phyloP scores from a whole-genome alignment of 2,329 filamentous ascomycete species.

The Blumeria hordei region DNA sequence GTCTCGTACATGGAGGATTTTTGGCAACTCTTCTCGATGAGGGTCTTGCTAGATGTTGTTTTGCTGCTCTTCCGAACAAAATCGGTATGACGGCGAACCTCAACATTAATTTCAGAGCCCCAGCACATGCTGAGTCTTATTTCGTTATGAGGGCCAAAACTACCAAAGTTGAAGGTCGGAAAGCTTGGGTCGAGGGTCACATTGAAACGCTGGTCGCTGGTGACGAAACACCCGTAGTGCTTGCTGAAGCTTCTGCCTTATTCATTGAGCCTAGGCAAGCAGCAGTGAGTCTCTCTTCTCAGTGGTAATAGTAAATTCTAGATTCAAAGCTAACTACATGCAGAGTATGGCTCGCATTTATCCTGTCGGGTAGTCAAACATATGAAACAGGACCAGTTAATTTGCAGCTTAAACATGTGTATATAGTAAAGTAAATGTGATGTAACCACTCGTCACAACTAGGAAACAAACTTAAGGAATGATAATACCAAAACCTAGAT shows the following conservation, averaged over 20 bases:
- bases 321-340: too few relatives aligned
- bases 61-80: conserved; percentile 66
- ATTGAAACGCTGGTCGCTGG: conserved; percentile 53
- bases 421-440: too few relatives aligned
- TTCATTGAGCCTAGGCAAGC: conserved; percentile 78
- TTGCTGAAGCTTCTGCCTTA: conserved; percentile 65
- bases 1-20: conserved; percentile 73
- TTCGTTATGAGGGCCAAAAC: conserved; percentile 61
- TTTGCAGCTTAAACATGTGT: too few relatives aligned
- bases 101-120: conserved; percentile 59
- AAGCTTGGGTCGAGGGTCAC: conserved; percentile 77
- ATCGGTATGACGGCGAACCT: conserved; percentile 71
- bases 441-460: too few relatives aligned
- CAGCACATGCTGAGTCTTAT: conserved; percentile 50
- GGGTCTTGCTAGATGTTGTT: conserved; percentile 67
- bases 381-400: too few relatives aligned
- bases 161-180: conserved; percentile 68
- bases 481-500: too few relatives aligned
- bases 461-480: too few relatives aligned
- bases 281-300: conserved; percentile 16
- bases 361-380: background rate
- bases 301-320: too few relatives aligned
- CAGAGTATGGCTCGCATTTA: background rate
- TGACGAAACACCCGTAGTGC: conserved; percentile 35
- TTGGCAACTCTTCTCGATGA: conserved; percentile 87